phyloP scores from a whole-genome alignment of 805 yeast genomes.

The Candida methanosorbosa region DNA sequence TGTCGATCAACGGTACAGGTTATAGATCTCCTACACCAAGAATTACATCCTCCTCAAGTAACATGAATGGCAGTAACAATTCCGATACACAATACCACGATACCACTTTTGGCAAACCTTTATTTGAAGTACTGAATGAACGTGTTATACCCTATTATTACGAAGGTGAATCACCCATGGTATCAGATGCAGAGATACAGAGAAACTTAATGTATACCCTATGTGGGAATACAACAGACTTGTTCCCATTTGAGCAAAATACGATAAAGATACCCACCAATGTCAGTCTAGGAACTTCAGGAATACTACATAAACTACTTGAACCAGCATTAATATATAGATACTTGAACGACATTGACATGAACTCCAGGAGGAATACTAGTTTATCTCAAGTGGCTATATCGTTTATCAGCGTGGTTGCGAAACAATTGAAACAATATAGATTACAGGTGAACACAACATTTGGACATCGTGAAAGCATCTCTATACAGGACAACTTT shows the following conservation, averaged over 20 bases:
- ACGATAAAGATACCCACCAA: constrained; percentile 38
- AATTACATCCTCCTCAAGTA: no score
- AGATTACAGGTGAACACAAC: constrained; percentile 26
- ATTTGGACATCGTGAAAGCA: constrained; percentile 13
- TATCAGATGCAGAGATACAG: constrained; percentile 33
- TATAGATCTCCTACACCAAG: no score
- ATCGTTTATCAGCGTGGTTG: constrained; percentile 45
- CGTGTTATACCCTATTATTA: constrained; percentile 24
- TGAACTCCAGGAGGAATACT: constrained; percentile 14
- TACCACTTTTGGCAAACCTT: no score
- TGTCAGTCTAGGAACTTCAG: constrained; percentile 48
- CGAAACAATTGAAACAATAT: constrained; percentile 28
- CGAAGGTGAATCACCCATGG: constrained; percentile 18
- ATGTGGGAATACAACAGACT: constrained; percentile 52
- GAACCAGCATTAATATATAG: constrained; percentile 70
- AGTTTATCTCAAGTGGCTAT: constrained; percentile 45
- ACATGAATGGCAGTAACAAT: no score
- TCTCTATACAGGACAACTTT: constrained; percentile 7
- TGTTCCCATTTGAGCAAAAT: constrained; percentile 36
- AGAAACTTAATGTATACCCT: constrained; percentile 43
- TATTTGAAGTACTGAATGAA: constrained; percentile 21
- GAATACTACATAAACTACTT: constrained; percentile 43
- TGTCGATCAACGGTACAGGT: no score
- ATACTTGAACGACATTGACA: constrained; percentile 27
- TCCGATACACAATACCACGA: no score